Evolutionary conservation across 208 protist genomes (phyloP).

Genomic region (Balamuthia mandrillaris): DNA sequence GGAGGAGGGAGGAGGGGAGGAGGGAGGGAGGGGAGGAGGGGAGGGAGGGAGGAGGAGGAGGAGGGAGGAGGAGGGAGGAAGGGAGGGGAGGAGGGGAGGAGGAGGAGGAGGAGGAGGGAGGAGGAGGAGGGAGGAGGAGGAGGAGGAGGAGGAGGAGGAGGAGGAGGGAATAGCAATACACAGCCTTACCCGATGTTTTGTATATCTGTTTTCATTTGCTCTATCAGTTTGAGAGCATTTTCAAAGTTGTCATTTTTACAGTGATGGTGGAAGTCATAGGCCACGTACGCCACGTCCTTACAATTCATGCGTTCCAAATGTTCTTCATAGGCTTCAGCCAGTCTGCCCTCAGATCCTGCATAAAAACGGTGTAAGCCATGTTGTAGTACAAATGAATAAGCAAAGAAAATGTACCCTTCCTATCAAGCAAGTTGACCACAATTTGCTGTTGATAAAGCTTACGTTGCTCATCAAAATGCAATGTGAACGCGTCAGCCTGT

Average conservation of each 20-base stretch:
- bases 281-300: constrained; percentile 6
- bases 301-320: constrained; percentile 4
- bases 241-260: constrained; percentile 25
- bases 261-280: constrained; percentile 34
- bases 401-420: background rate
- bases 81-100: no score
- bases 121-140: background rate
- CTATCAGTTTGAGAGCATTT: constrained; percentile 13
- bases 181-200: background rate
- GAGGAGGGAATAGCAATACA: background rate
- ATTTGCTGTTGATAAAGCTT: background rate
- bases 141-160: background rate
- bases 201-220: constrained; percentile 18
- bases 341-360: background rate
- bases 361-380: background rate
- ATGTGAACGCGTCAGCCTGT: constrained; percentile 12
- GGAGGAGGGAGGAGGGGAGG: no score
- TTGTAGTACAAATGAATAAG: background rate
- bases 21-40: no score
- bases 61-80: no score
- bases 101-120: no score
- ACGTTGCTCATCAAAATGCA: background rate
- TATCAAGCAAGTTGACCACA: constrained; percentile 9
- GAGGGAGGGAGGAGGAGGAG: no score
- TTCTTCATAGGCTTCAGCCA: background rate